Conservation (phyloP, 78 protist genomes). For the Tieghemostelium lacteum region DNA sequence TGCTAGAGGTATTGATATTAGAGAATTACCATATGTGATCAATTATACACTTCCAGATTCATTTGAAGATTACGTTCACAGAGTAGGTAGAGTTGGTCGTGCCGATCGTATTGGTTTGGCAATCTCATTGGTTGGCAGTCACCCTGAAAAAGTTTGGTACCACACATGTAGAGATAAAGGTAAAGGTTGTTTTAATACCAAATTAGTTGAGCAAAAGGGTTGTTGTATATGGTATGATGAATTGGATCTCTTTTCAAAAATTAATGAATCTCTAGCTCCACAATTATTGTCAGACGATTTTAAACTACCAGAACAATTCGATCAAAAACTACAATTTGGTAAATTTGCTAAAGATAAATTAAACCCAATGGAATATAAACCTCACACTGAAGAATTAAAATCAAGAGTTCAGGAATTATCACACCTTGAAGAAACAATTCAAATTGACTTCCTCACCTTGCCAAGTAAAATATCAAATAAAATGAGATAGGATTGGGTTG, state of each 20-base stretch:
- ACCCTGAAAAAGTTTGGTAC: constrained; percentile 88
- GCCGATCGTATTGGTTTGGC: constrained; percentile 93
- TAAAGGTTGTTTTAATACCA: constrained; percentile 66
- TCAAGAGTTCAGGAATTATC: constrained; percentile 37
- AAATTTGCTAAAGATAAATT: not conserved
- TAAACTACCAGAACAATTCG: constrained; percentile 7
- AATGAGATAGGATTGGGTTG: no score
- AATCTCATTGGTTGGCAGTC: constrained; percentile 77
- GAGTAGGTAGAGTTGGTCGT: constrained; percentile 96
- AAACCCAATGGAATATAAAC: constrained; percentile 10
- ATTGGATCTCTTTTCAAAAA: constrained; percentile 31
- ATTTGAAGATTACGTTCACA: constrained; percentile 92
- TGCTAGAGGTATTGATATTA: constrained; percentile 88
- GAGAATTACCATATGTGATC: constrained; percentile 84
- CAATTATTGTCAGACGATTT: constrained; percentile 13
- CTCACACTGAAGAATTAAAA: constrained; percentile 60
- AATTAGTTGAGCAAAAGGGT: constrained; percentile 72
- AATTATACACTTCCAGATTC: constrained; percentile 90
- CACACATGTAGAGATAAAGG: constrained; percentile 74
- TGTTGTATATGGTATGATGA: constrained; percentile 92
- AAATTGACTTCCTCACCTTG: constrained; percentile 42
- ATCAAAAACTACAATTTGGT: not conserved
- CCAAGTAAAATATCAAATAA: constrained; percentile 1
- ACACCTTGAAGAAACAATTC: constrained; percentile 52
- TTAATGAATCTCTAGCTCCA: constrained; percentile 33